Evolutionary conservation across 352 stramenopile genomes (phyloP).

Genomic region (Phytophthora cryptogea): DNA sequence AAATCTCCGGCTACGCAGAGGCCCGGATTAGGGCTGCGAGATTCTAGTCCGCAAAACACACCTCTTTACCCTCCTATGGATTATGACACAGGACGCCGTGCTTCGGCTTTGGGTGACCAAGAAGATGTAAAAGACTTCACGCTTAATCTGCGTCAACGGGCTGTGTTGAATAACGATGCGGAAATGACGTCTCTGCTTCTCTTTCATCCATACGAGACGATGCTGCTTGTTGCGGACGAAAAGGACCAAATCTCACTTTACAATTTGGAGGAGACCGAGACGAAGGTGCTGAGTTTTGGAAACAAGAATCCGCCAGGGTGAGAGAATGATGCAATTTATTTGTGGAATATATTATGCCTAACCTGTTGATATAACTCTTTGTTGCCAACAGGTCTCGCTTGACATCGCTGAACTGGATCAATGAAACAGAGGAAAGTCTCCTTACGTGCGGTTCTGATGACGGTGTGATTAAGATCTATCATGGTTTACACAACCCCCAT

Average conservation of each 20-base stretch:
- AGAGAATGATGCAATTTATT: conserved; percentile 24
- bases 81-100: conserved; percentile 36
- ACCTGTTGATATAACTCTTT: conserved; percentile 7
- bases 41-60: conserved; percentile 22
- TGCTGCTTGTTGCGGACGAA: conserved; percentile 95
- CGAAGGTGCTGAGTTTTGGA: conserved; percentile 77
- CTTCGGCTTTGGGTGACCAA: conserved; percentile 39
- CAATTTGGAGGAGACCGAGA: conserved; percentile 93
- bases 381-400: conserved; percentile 73
- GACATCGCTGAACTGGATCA: conserved; percentile 97
- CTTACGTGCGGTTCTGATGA: conserved; percentile 96
- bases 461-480: conserved; percentile 96
- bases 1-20: conserved; percentile 20
- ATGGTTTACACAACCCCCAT: conserved; percentile 76
- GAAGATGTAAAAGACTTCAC: conserved; percentile 79
- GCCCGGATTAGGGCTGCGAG: conserved; percentile 7
- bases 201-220: conserved; percentile 96
- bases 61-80: conserved; percentile 34
- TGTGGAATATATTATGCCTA: conserved; percentile 5
- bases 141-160: conserved; percentile 90
- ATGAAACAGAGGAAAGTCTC: conserved; percentile 93
- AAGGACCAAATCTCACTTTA: conserved; percentile 95
- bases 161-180: conserved; percentile 91
- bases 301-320: conserved; percentile 88
- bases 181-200: conserved; percentile 96